These are phyloP conservation scores for Clavariopsis aquatica DNA, from an alignment of 495 filamentous ascomycete genomes.

Conservation along the genomic window DNA sequence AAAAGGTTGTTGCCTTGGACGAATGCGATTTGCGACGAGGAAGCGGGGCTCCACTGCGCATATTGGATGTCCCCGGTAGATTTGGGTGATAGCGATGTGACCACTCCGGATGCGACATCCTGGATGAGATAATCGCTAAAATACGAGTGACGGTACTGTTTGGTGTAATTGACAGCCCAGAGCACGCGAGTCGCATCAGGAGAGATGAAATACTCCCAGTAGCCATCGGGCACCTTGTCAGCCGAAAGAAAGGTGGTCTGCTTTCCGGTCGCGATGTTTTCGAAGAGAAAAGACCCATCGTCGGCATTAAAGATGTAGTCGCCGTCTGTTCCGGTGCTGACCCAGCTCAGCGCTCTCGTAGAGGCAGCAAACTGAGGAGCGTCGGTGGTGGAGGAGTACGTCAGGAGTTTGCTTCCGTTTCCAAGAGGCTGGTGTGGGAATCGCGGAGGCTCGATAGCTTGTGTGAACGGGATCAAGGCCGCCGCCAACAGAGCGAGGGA, in stretches of 20 bases:
- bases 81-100: constrained; percentile 50
- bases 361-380: constrained; percentile 15
- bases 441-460: constrained; percentile 30
- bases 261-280: constrained; percentile 53
- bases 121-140: constrained; percentile 59
- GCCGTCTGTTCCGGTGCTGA: constrained; percentile 46
- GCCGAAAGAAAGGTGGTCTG: constrained; percentile 49
- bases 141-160: constrained; percentile 60
- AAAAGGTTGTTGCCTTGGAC: constrained; percentile 59
- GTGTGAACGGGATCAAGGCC: constrained; percentile 4
- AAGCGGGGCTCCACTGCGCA: constrained; percentile 52
- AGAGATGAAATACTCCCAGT: constrained; percentile 47
- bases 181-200: constrained; percentile 53
- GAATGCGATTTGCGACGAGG: constrained; percentile 55
- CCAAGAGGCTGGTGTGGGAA: constrained; percentile 33
- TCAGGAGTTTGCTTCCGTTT: constrained; percentile 30
- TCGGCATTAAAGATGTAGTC: constrained; percentile 52
- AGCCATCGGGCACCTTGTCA: constrained; percentile 40
- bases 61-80: constrained; percentile 59
- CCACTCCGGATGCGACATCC: constrained; percentile 50
- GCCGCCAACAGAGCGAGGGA: constrained; percentile 16
- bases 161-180: constrained; percentile 50
- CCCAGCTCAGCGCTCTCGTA: constrained; percentile 49
- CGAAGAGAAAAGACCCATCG: constrained; percentile 51
- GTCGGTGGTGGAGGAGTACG: constrained; percentile 31